phyloP scores from a whole-genome alignment of 1,284 basidiomycete species.

The Uromyces viciae-fabae region DNA sequence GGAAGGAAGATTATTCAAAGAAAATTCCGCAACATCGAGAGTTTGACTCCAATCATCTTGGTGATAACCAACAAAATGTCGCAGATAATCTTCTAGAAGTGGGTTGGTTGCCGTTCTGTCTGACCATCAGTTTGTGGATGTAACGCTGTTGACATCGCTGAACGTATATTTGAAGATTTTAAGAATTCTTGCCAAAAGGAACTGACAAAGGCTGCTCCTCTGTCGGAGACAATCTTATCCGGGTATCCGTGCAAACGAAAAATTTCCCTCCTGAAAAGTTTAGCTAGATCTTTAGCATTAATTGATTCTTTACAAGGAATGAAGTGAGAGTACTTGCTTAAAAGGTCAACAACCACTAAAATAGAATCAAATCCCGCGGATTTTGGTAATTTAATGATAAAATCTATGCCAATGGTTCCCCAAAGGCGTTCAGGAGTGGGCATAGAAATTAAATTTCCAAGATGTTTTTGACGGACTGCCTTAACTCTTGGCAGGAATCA shows the following conservation, averaged over 20 bases:
- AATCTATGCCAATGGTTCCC: slow-evolving; percentile 58
- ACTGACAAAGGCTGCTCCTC: neutral
- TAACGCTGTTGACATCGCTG: neutral
- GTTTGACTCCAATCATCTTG: slow-evolving; percentile 4
- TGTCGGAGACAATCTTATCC: neutral
- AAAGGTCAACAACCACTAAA: slow-evolving; percentile 57
- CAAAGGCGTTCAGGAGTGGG: slow-evolving; percentile 52
- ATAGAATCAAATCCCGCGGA: slow-evolving; percentile 56
- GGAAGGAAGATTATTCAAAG: slow-evolving; percentile 19
- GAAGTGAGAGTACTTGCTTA: slow-evolving; percentile 58
- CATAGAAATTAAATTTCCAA: neutral
- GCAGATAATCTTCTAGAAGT: neutral
- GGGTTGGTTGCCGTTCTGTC: slow-evolving; percentile 15
- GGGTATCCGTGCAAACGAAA: neutral
- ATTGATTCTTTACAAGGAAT: slow-evolving; percentile 34
- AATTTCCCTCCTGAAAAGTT: neutral
- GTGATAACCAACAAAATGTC: slow-evolving; percentile 1
- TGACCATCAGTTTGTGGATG: too few species aligned
- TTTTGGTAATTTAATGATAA: slow-evolving; percentile 58
- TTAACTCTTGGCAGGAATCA: slow-evolving; percentile 7
- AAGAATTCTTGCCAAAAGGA: neutral
- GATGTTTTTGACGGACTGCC: neutral
- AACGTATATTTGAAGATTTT: neutral
- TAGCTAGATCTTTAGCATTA: neutral
- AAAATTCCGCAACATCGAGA: slow-evolving; percentile 25